A percentile compares a stretch with the other conserved stretches of the same genome.
phyloP scores from a whole-genome alignment of 1,284 basidiomycete genomes.

The Moesziomyces sp. region DNA sequence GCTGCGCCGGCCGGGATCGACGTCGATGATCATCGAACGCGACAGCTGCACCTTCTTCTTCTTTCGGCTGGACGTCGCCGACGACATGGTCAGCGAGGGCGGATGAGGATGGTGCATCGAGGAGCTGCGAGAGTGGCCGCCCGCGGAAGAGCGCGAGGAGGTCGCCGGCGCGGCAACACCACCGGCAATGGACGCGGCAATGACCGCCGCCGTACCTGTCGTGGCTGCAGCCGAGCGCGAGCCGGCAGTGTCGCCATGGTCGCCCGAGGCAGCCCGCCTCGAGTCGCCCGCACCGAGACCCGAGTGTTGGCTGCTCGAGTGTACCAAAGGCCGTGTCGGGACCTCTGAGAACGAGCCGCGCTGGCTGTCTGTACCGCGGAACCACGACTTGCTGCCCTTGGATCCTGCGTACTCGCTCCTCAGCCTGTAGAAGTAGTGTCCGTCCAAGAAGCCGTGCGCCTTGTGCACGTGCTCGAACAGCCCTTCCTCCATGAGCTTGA shows the following conservation, averaged over 20 bases:
- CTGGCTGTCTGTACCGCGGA: constrained; percentile 39
- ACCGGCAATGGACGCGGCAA: not conserved
- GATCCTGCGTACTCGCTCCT: constrained; percentile 38
- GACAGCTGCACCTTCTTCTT: constrained; percentile 56
- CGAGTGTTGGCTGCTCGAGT: constrained; percentile 14
- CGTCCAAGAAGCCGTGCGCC: constrained; percentile 64
- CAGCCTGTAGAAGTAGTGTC: constrained; percentile 65
- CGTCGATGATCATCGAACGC: constrained; percentile 62
- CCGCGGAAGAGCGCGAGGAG: constrained; percentile 12
- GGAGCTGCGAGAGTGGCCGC: constrained; percentile 32
- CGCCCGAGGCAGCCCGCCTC: constrained; percentile 3
- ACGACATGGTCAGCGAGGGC: constrained; percentile 27
- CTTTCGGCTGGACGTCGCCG: constrained; percentile 13
- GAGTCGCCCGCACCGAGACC: constrained; percentile 9
- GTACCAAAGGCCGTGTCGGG: constrained; percentile 19
- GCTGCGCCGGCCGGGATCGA: constrained; percentile 58
- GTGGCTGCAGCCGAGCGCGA: constrained; percentile 1
- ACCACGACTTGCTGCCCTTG: constrained; percentile 34
- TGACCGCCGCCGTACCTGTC: not conserved
- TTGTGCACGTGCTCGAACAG: constrained; percentile 63
- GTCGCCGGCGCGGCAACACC: not conserved
- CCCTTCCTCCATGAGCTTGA: constrained; percentile 53
- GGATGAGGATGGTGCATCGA: constrained; percentile 26
- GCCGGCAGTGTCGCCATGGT: not conserved
- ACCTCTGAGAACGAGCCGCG: constrained; percentile 29